Evolutionary conservation across 2,329 filamentous ascomycete species (phyloP), one percentile per base, ranked within the genome.

Genomic region (Claviceps sp.): DNA sequence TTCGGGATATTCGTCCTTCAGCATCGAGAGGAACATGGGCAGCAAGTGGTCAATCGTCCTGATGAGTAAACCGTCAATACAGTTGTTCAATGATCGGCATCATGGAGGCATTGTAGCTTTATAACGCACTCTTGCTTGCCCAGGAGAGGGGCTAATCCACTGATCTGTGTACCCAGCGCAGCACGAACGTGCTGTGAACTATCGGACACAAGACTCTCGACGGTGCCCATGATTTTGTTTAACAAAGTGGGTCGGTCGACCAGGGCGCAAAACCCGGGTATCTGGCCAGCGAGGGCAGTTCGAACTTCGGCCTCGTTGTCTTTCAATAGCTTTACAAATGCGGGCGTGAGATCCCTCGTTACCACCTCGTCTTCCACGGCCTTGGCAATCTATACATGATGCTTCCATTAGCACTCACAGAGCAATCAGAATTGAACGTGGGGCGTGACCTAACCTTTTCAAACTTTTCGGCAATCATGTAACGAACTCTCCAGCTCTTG

Each of bases 1-100:
- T 66, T 98, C 93, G 22, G 93, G 93, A 69, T 96, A 97, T 65
- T 98, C 93, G 63, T 98, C 93, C 78, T 97, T 98, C 62, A 98
- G 83, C 93, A 98, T 98, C 68, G 95, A 88, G 51, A 98, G 78
- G 71, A 98, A 97, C 91, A 98, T 98, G 51, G 93, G 93, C 45
- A 98, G 80, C 45, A 98, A 82, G 67, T 98, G 93, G 60, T 93
- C 85, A 59, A 95, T 97, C 34, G 93, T 98, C 70, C 88, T 93
- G 1, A n/a, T 46, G 14, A 34, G 16, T 4, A 11, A 46, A 17
- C 6, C 14, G 30, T 3, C 24, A 16, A 19, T 47, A 46, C 43
- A 53, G n/a, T 38, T 40, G 24, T 5, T 22, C 24, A 30, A 44
- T 44, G 5, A 37, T 16, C 10, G 16, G 14, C 17, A 24, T 24